Evolutionary conservation across 1,284 basidiomycete species (phyloP).

Genomic region (Lentinula novae-zelandiae): DNA sequence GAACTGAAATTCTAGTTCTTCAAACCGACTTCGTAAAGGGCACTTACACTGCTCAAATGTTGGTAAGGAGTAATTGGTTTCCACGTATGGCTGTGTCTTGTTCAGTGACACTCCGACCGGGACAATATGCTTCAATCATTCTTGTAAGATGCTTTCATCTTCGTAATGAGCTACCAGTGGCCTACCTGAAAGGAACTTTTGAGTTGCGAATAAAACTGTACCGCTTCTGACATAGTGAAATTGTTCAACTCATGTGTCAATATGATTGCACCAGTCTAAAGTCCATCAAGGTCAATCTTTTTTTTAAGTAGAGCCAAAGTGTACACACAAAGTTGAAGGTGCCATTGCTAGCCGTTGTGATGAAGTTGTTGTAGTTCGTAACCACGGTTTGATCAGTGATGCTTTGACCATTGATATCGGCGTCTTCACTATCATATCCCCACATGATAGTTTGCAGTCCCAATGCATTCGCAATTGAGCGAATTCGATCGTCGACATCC

Average conservation of each 20-base stretch:
- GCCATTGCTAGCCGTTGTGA: slow-evolving; percentile 34
- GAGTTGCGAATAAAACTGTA: slow-evolving; percentile 25
- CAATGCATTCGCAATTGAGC: slow-evolving; percentile 58
- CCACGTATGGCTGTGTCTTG: slow-evolving; percentile 44
- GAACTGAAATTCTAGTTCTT: neutral
- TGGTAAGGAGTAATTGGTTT: slow-evolving; percentile 35
- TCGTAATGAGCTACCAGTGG: slow-evolving; percentile 5
- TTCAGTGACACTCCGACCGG: slow-evolving; percentile 47
- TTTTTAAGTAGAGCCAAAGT: neutral
- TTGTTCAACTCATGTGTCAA: slow-evolving; percentile 26
- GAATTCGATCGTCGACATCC: slow-evolving; percentile 66
- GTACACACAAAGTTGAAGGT: slow-evolving; percentile 32
- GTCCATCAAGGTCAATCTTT: neutral
- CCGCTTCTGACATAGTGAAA: slow-evolving; percentile 23
- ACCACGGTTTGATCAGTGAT: slow-evolving; percentile 41
- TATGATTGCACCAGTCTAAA: slow-evolving; percentile 43
- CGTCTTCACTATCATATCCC: slow-evolving; percentile 66
- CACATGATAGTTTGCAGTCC: slow-evolving; percentile 59
- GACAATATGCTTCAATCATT: slow-evolving; percentile 33
- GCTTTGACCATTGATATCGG: slow-evolving; percentile 37
- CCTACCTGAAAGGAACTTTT: slow-evolving; percentile 37
- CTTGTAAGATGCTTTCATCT: neutral
- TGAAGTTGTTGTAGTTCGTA: slow-evolving; percentile 36
- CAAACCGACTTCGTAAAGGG: no score
- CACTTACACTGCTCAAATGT: slow-evolving; percentile 42